These are phyloP conservation scores for Plasmodium gonderi DNA, from an alignment of 169 alveolate genomes.

Conservation along the genomic window DNA sequence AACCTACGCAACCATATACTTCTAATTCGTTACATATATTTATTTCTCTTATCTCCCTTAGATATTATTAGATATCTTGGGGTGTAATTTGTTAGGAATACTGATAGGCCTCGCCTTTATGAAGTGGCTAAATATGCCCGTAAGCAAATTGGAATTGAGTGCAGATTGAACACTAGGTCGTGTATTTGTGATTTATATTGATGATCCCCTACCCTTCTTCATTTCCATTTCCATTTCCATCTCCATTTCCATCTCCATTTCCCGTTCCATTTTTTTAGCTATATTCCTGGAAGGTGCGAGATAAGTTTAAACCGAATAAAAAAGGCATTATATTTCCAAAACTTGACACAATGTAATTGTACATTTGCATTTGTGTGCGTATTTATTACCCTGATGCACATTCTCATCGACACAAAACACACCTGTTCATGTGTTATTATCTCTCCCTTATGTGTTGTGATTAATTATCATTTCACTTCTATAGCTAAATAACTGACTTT, in stretches of 20 bases:
- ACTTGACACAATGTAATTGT: conserved; percentile 48
- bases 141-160: neutral
- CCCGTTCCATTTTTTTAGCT: conserved; percentile 24
- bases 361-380: neutral
- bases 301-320: conserved; percentile 11
- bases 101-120: neutral
- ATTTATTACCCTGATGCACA: neutral
- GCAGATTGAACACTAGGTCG: neutral
- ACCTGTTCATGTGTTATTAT: neutral
- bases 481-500: neutral
- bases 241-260: neutral
- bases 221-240: neutral
- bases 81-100: conserved; percentile 49
- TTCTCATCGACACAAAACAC: neutral
- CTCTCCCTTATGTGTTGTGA: neutral
- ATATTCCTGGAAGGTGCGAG: conserved; percentile 9
- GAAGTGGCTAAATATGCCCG: conserved; percentile 36
- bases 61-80: conserved; percentile 38
- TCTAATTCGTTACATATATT: neutral
- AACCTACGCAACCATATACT: neutral
- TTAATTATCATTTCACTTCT: neutral
- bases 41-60: neutral
- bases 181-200: neutral
- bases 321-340: conserved; percentile 45
- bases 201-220: neutral